Evolutionary conservation across 257 asterid genomes (phyloP).

Genomic region (Jacaranda copaia): DNA sequence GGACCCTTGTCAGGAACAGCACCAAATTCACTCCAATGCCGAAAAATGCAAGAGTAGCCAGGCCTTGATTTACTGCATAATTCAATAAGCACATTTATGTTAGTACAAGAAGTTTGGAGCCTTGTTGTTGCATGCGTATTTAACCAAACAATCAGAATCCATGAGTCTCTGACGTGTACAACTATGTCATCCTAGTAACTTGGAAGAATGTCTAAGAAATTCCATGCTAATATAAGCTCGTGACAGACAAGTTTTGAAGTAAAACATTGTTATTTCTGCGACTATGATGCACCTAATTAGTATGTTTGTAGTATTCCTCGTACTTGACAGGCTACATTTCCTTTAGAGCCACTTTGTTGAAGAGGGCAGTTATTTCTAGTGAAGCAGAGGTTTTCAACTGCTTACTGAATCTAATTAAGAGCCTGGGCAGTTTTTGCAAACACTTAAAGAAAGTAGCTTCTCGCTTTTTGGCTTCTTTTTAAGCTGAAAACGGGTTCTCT

Average conservation of each 20-base stretch:
- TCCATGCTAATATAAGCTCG: not conserved
- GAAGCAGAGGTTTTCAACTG: not conserved
- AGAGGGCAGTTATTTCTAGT: not conserved
- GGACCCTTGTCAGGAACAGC: conserved; percentile 82
- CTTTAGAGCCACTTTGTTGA: not conserved
- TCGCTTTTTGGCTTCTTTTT: not conserved
- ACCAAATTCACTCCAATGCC: conserved; percentile 96
- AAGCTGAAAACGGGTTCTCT: not conserved
- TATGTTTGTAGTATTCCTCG: too few species aligned
- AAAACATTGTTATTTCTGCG: not conserved
- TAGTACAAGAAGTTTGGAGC: not conserved
- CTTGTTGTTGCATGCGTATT: not conserved
- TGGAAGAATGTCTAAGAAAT: not conserved
- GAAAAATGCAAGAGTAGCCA: conserved; percentile 93
- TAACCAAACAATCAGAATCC: not conserved
- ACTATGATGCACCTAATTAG: not conserved
- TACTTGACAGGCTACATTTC: too few species aligned
- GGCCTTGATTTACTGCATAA: conserved; percentile 86
- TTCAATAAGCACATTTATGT: not conserved
- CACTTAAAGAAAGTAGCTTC: not conserved
- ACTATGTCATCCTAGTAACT: not conserved
- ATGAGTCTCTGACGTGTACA: not conserved
- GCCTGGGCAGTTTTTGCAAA: not conserved
- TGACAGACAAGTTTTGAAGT: not conserved
- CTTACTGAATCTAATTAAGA: not conserved